Evolutionary conservation across 306 rosid species (phyloP).

Genomic region (Fragaria vesca): DNA sequence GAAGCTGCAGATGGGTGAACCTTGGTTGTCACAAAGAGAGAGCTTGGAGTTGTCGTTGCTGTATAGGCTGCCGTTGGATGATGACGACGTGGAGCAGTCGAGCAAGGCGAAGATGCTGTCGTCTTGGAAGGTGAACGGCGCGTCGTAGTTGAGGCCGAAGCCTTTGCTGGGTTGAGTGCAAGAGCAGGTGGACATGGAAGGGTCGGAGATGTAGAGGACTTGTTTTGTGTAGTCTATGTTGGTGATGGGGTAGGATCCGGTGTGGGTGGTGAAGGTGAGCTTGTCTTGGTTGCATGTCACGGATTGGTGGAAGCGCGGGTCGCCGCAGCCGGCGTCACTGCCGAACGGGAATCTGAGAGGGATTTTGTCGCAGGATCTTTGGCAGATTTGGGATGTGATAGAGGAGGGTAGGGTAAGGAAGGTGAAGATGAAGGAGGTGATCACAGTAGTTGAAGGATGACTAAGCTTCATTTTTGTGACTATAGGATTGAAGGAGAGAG

Average conservation of each 20-base stretch:
- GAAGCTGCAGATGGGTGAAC: conserved; percentile 59
- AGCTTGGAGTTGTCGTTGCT: conserved; percentile 36
- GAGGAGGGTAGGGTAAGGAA: conserved; percentile 21
- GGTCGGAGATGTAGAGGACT: conserved; percentile 67
- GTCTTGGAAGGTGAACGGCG: conserved; percentile 60
- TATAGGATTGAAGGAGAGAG: neutral
- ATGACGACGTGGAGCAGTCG: conserved; percentile 58
- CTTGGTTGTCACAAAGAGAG: conserved; percentile 56
- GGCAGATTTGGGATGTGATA: conserved; percentile 59
- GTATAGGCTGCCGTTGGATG: conserved; percentile 35
- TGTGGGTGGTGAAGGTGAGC: conserved; percentile 68
- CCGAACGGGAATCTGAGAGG: conserved; percentile 71
- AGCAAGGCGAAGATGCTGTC: conserved; percentile 60
- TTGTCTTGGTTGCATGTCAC: conserved; percentile 50
- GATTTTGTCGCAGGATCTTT: conserved; percentile 55
- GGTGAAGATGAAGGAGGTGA: conserved; percentile 23
- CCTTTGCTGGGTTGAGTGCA: conserved; percentile 68
- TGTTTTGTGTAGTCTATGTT: conserved; percentile 60
- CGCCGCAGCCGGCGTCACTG: conserved; percentile 64
- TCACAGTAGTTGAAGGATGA: neutral
- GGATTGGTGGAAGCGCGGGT: conserved; percentile 61
- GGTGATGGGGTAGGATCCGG: conserved; percentile 66
- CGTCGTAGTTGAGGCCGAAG: conserved; percentile 72
- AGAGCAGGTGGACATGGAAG: conserved; percentile 78
- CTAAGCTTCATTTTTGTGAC: conserved; percentile 26